Evolutionary conservation across 2,329 filamentous ascomycete genomes (phyloP), one percentile per base, ranked within the genome.

Genomic region (Fusarium coffeatum): DNA sequence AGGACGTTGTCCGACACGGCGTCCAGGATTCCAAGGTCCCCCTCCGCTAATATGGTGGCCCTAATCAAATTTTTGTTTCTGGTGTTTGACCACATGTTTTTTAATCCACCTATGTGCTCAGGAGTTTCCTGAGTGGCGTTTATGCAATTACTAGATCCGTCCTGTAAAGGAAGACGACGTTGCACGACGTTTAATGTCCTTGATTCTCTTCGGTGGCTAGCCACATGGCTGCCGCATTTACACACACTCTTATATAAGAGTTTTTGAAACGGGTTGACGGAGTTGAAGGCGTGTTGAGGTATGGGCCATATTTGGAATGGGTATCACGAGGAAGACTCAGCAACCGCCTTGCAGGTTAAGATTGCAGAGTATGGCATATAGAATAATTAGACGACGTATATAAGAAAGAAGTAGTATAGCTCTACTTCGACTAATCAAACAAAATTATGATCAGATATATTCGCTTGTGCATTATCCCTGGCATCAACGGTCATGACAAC

Each of bases 1-100:
- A 94, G 59, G 93, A 97, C 67, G 90, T 98, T 50, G 85, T 97
- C 69, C 88, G 87, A 72, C 84, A 87, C 55, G 92, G 92, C 67
- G 92, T 91, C 23, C 87, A 91, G 74, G 93, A 97, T 80, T 88
- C 91, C 74, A 93, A 96, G 83, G 76, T 86, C 57, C 88, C 89
- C 51, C 83, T 97, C 77, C 86, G 89, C 79, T 94, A 88, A 77
- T 75, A 55, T 58, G 50, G 40, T 60, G 42, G 34, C 46, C 37
- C 43, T 54, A 73, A 69, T 64, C 56, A 50, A 69, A 67, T 49
- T 46, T 51, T 51, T 69, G 64, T 73, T 74, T 65, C 57, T 51
- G 70, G 72, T 71, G 66, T 76, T 75, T 66, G 65, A 72, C 71
- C 71, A 68, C 65, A 62, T 69, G 53, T 59, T 66, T 66, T 59